Evolutionary conservation across 176 grass and related monocot species (phyloP), one percentile per base, ranked within the genome.

Genomic region (Secale cereale): DNA sequence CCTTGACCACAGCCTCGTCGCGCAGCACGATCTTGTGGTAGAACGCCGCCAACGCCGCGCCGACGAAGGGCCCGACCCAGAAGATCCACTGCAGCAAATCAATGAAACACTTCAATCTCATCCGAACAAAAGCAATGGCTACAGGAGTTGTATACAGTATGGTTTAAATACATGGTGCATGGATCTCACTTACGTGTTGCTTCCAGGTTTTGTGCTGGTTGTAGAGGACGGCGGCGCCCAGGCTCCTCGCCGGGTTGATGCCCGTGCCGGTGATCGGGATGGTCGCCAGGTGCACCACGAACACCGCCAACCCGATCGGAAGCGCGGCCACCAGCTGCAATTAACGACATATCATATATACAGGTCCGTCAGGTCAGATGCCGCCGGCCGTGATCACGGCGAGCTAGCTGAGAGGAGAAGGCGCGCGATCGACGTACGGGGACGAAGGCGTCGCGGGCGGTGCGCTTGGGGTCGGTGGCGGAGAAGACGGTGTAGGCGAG

Each of bases 401-500:
- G 16, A 19, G 28, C 27, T 30, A 15, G 65, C 17, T 70, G 32
- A 36, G 36, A 71, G 36, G 36, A 71, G 37, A 13, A 75, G 26
- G 8, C n/a, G 36, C 6, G 37, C 4, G 59, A 57, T 57, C 5
- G 19, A 25, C 82, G 56, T 63, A 95, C 94, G 0, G 94, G 91
- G 33, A 97, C 59, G 74, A 89, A 91, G 35, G 89, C 81, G 85
- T 99, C 97, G 61, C 94, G 97, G 28, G 97, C 97, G 78, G 52
- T 99, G 86, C 97, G 97, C 89, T 99, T 99, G 68, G 97, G 94
- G 66, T 99, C 97, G 70, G 97, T 99, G 84, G 97, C 97, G 67
- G 97, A 94, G 94, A 99, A 99, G 90, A 99, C 97, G 65, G 97
- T 96, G 94, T 99, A 99, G 20, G 94, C 94, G 70, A 99, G 97